Base-by-base conservation (phyloP, 192 early-diverging fungal genomes). In the Backusella circina region DNA sequence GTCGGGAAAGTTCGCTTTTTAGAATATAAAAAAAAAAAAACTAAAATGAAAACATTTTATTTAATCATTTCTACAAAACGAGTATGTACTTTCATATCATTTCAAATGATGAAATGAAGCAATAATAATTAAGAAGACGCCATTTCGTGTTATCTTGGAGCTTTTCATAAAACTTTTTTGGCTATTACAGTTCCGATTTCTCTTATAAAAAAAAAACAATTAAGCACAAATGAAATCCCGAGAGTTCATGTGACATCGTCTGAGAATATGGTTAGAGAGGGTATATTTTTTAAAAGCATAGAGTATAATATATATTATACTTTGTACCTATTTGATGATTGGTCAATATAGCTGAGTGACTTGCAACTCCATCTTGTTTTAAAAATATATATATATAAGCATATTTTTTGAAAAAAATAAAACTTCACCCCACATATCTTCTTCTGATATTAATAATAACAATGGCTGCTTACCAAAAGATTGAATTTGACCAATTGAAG, bases 401-500 rank as follows among this genome's bases (percentile, higher is more conserved):
- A 36, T 68, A 36, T 6, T 23, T 68, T 68, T 68, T 67, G 2
- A 0, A 1, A 13, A 36, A 18, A 36, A 36, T 38, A 36, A 33
- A 68, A 37, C 35, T 67, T 33, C 65, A 41, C 61, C 36, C 12
- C 57, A 28, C 26, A 39, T 57, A 23, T 57, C 23, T 61, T 61
- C 54, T 61, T 61, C 54, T 61, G 54, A 61, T 61, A 61, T 41
- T 41, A 32, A 70, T 44, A 36, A 70, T 39, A 36, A 70, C 75
- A 37, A 76, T 71, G 69, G 69, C 67, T 71, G 69, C 67, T 35
- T 77, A 65, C 69, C 50, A 77, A 36, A 36, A 35, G 28, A 64
- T 77, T 28, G 35, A 70, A 70, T 65, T 71, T 16, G 75, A 77
- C 31, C 30, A 77, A 33, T 36, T 77, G 32, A 54, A 70, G n/a